These are phyloP conservation scores for Cicer pinnatifidum DNA, from an alignment of 306 rosid genomes.

Conservation along the genomic window DNA sequence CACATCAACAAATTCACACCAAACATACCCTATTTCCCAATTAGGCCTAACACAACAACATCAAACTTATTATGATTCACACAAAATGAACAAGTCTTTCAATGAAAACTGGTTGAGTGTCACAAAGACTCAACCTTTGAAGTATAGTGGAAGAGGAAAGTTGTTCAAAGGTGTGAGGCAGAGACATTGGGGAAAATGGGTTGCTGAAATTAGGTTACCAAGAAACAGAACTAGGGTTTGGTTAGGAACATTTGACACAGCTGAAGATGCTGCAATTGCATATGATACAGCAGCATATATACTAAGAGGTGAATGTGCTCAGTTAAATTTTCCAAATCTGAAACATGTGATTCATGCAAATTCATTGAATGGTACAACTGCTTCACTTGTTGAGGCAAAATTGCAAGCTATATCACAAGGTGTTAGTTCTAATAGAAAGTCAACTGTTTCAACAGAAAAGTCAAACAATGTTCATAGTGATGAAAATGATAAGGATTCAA, in stretches of 20 bases:
- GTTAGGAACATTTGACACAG: constrained; percentile 90
- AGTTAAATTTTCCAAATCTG: constrained; percentile 77
- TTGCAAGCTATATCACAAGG: constrained; percentile 64
- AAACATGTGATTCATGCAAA: constrained; percentile 70
- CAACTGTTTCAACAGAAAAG: constrained; percentile 8
- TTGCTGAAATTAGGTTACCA: constrained; percentile 91
- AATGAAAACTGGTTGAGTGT: constrained; percentile 67
- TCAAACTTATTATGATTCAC: constrained; percentile 49
- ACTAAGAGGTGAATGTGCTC: constrained; percentile 81
- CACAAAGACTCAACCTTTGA: constrained; percentile 75
- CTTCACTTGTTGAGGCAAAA: constrained; percentile 82
- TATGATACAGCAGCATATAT: constrained; percentile 95
- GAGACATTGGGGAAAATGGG: constrained; percentile 99
- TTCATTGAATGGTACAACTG: constrained; percentile 70
- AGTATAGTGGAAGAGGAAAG: constrained; percentile 60
- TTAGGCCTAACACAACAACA: constrained; percentile 42
- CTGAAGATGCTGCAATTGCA: constrained; percentile 90
- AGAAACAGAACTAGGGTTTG: constrained; percentile 87
- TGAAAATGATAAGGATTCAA: constrained; percentile 47
- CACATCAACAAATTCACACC: constrained; percentile 42
- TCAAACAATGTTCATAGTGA: constrained; percentile 33
- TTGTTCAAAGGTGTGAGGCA: constrained; percentile 89
- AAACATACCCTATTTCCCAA: constrained; percentile 45
- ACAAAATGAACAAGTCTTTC: constrained; percentile 53
- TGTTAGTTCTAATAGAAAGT: constrained; percentile 24